phyloP scores from a whole-genome alignment of 1,139 yeast genomes.

The Yamadazyma diddensiae region DNA sequence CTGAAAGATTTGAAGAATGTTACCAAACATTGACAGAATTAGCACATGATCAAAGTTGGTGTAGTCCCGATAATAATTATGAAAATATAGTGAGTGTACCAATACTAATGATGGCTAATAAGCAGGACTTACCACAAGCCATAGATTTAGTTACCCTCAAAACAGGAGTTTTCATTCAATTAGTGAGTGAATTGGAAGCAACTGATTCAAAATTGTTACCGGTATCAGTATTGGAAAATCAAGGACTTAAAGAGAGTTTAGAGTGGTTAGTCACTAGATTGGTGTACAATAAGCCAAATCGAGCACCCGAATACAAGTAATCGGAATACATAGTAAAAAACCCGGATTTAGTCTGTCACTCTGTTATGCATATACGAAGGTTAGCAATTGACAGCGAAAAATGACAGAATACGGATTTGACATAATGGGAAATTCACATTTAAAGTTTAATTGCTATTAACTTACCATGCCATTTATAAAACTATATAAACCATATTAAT shows the following conservation, averaged over 20 bases:
- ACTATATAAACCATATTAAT: too few relatives aligned
- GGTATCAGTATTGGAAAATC: conserved; percentile 81
- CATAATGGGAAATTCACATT: not conserved
- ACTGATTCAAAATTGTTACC: conserved; percentile 89
- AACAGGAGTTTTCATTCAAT: conserved; percentile 77
- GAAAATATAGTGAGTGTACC: conserved; percentile 68
- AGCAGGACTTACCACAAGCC: conserved; percentile 77
- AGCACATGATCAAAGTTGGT: conserved; percentile 44
- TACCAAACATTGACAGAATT: conserved; percentile 52
- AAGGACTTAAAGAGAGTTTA: conserved; percentile 81
- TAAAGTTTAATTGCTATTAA: not conserved
- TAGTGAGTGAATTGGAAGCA: conserved; percentile 80
- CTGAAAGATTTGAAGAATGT: conserved; percentile 80
- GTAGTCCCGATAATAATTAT: conserved; percentile 39
- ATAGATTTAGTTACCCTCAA: conserved; percentile 76
- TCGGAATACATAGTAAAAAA: too few relatives aligned
- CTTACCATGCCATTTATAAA: not conserved
- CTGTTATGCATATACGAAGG: too few relatives aligned
- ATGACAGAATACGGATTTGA: not conserved
- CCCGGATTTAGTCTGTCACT: too few relatives aligned
- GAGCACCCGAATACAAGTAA: conserved; percentile 64
- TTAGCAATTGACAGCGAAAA: too few relatives aligned
- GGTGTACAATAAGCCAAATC: conserved; percentile 68
- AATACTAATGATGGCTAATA: conserved; percentile 89
- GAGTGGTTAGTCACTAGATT: conserved; percentile 85